These are phyloP conservation scores for Brasilioporus rufonigricans DNA, from an alignment of 768 basidiomycete genomes.

Conservation along the genomic window DNA sequence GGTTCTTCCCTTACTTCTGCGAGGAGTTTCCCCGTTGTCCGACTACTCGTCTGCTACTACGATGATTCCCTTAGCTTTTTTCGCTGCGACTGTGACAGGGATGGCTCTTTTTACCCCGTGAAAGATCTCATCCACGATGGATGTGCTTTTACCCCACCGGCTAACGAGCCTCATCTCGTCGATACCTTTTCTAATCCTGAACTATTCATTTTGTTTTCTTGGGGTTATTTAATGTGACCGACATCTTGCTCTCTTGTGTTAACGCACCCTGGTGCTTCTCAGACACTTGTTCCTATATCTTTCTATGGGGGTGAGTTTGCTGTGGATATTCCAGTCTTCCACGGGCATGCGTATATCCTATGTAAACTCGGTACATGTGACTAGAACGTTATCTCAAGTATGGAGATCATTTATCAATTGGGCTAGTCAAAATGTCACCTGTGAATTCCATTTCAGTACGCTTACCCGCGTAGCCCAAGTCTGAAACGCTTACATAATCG, in stretches of 20 bases:
- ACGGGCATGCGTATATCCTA: not conserved
- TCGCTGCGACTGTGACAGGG: not conserved
- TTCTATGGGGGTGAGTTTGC: not conserved
- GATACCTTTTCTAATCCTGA: conserved; percentile 23
- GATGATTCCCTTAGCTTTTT: not conserved
- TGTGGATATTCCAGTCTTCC: not conserved
- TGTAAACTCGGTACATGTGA: not conserved
- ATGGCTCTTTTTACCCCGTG: conserved; percentile 7
- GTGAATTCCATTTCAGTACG: no score
- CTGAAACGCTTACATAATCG: no score
- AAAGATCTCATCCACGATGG: conserved; percentile 19
- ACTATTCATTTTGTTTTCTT: not conserved
- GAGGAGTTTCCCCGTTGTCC: conserved; percentile 10
- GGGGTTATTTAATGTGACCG: not conserved
- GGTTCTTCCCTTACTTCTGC: not conserved
- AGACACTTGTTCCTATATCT: not conserved
- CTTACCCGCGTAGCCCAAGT: no score
- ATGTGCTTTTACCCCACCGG: conserved; percentile 28
- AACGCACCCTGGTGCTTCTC: not conserved
- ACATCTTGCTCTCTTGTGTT: not conserved
- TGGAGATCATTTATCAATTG: no score
- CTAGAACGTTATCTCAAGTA: not conserved
- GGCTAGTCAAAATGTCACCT: no score
- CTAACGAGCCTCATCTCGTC: conserved; percentile 38
- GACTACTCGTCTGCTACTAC: conserved; percentile 4